Percentiles rank a stretch among this genome's conserved stretches.
Conservation (phyloP, 164 flowering plant genomes). For the Magnolia changhungtana region DNA sequence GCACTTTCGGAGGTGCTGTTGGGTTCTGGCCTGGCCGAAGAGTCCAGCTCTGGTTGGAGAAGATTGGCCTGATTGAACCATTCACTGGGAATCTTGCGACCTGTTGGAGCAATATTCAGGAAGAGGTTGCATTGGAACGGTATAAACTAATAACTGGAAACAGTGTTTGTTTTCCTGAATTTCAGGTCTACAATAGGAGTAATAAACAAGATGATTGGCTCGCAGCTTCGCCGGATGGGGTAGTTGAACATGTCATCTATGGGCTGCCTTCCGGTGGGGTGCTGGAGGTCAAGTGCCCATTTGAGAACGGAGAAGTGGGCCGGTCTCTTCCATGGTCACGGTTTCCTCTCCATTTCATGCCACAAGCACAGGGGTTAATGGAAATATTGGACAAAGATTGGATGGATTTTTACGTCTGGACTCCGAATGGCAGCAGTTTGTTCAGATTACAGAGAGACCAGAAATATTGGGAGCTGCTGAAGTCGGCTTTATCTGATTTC, state of each 20-base stretch:
- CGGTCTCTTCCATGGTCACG: constrained; percentile 50
- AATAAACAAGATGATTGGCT: constrained; percentile 49
- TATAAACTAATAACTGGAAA: constrained; percentile 59
- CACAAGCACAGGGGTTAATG: constrained; percentile 77
- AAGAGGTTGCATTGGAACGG: constrained; percentile 57
- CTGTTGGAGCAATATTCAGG: constrained; percentile 55
- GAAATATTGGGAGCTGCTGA: constrained; percentile 48
- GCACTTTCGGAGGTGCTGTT: constrained; percentile 60
- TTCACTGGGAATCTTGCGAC: constrained; percentile 55
- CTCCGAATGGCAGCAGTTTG: constrained; percentile 59
- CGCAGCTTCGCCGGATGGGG: constrained; percentile 72
- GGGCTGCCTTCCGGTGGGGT: constrained; percentile 49
- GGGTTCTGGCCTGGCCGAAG: constrained; percentile 60
- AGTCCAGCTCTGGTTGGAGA: constrained; percentile 65
- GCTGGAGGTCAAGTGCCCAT: constrained; percentile 66
- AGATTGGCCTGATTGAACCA: constrained; percentile 51
- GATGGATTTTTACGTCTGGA: constrained; percentile 77
- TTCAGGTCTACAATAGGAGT: constrained; percentile 36
- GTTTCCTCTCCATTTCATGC: constrained; percentile 52
- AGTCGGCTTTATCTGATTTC: constrained; percentile 53
- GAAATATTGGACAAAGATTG: constrained; percentile 66
- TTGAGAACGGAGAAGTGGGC: constrained; percentile 38
- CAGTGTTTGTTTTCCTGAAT: constrained; percentile 35
- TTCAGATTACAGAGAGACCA: constrained; percentile 47
- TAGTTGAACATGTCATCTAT: constrained; percentile 28